Evolutionary conservation across 176 grass and related monocot genomes (phyloP).

Genomic region (Aegilops speltoides): DNA sequence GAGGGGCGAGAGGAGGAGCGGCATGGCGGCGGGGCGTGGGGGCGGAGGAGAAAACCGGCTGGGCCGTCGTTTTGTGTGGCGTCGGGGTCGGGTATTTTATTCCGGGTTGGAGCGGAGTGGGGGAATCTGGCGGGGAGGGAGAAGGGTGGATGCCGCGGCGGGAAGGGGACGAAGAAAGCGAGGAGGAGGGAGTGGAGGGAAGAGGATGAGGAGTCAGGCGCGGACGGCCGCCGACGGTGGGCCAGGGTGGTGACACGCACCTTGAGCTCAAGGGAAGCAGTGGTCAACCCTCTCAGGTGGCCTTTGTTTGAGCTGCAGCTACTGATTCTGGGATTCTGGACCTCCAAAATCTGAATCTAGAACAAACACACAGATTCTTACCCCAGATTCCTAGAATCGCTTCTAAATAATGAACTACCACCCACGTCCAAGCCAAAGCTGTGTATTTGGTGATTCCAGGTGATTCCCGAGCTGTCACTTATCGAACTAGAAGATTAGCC

Average conservation of each 20-base stretch:
- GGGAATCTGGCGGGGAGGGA: constrained; percentile 27
- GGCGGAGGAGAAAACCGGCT: neutral
- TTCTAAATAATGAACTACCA: too few relatives aligned
- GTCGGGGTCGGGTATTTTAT: neutral
- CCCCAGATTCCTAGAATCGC: too few relatives aligned
- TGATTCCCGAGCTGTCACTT: too few relatives aligned
- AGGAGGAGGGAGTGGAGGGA: neutral
- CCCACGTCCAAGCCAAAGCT: too few relatives aligned
- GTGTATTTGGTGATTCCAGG: too few relatives aligned
- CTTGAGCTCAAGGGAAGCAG: neutral
- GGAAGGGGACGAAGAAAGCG: constrained; percentile 14
- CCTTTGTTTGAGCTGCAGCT: too few relatives aligned
- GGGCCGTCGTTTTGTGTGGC: neutral
- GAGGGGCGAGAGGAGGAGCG: constrained; percentile 5
- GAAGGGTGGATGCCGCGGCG: constrained; percentile 26
- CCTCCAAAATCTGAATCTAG: too few relatives aligned
- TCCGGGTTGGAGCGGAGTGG: neutral
- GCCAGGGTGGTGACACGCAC: neutral
- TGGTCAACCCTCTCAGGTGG: too few relatives aligned
- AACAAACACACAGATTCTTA: too few relatives aligned
- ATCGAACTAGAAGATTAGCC: too few relatives aligned
- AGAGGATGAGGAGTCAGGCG: neutral
- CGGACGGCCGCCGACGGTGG: too few relatives aligned
- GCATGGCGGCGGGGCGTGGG: neutral
- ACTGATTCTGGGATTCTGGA: too few relatives aligned